Evolutionary conservation across 805 yeast species (phyloP).

Genomic region (Yamadazyma phyllophila): DNA sequence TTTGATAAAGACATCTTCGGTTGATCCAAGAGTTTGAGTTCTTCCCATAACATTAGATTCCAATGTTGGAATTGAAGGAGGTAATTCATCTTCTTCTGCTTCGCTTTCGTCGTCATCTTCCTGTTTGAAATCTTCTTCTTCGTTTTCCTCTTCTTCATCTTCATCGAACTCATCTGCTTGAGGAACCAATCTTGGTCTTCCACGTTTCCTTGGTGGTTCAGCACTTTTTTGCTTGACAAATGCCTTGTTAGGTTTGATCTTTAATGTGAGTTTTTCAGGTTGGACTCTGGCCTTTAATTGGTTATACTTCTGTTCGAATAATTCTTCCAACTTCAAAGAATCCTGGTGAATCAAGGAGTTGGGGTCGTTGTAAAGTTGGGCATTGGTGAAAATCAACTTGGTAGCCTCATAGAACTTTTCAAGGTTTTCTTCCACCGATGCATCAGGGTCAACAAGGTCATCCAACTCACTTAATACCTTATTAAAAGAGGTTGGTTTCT

Average conservation of each 20-base stretch:
- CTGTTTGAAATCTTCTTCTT: conserved; percentile 14
- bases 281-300: conserved; percentile 26
- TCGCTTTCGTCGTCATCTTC: conserved; percentile 13
- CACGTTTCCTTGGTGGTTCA: conserved; percentile 15
- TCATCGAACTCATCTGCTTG: conserved; percentile 11
- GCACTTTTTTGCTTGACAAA: conserved; percentile 14
- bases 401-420: conserved; percentile 60
- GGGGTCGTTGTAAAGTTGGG: conserved; percentile 73
- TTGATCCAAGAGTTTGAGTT: conserved; percentile 24
- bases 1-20: conserved; percentile 35
- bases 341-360: conserved; percentile 70
- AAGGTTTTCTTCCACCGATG: conserved; percentile 42
- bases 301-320: conserved; percentile 43
- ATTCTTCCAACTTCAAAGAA: conserved; percentile 57
- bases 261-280: conserved; percentile 19
- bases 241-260: conserved; percentile 19
- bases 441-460: conserved; percentile 38
- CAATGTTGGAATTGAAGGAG: conserved; percentile 12
- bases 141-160: conserved; percentile 13
- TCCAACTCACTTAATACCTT: conserved; percentile 54
- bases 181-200: conserved; percentile 13
- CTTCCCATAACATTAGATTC: conserved; percentile 27
- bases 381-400: conserved; percentile 69
- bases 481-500: conserved; percentile 70
- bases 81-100: conserved; percentile 3